Evolutionary conservation across 768 basidiomycete genomes (phyloP), one percentile per base, ranked within the genome.

Genomic region (Tubosaeta brunneosetosa): DNA sequence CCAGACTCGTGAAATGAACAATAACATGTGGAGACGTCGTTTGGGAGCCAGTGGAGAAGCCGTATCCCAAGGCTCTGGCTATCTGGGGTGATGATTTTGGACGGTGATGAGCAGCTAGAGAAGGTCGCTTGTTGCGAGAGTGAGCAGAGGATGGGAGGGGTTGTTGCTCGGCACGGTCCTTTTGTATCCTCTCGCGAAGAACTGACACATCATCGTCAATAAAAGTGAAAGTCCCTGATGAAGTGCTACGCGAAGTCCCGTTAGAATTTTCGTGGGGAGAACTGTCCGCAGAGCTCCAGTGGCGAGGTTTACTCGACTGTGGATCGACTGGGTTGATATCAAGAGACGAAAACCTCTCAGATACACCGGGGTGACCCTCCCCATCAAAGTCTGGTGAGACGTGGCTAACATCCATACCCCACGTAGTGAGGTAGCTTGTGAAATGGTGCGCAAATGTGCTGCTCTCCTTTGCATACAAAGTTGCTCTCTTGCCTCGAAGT

Each of bases 341-440:
- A 2, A 57, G 19, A 31, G 51, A 54, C 16, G 51, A 49, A 19
- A 42, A 19, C 50, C 44, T 60, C 31, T 68, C 69, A 25, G 37
- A 46, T 26, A 51, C 11, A 38, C 29, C 26, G 34, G 59, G 69
- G 33, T 55, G 48, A n/a, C 62, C 66, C 47, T 88, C 83, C 2
- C 68, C 67, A 19, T 78, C 80, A 11, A 77, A 75, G 47, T 85
- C 83, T 2, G 80, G 74, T 8, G 85, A 83, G 41, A 85, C 76
- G 71, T 94, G 92, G 47, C 82, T 85, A 40, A 97, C 85, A 61
- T 95, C 91, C 85, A 97, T 81, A 12, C 94, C 94, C 95, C 95
- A 98, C 6, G 88, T 82, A 19, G 89, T 90, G 52, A 99, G 77
- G 70, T 95, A 97, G 59, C 88, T 88, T 25, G 94, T 94, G 33